These are phyloP conservation scores for Acrocalymma vagum DNA, from an alignment of 2,329 filamentous ascomycete species.

Conservation along the genomic window DNA sequence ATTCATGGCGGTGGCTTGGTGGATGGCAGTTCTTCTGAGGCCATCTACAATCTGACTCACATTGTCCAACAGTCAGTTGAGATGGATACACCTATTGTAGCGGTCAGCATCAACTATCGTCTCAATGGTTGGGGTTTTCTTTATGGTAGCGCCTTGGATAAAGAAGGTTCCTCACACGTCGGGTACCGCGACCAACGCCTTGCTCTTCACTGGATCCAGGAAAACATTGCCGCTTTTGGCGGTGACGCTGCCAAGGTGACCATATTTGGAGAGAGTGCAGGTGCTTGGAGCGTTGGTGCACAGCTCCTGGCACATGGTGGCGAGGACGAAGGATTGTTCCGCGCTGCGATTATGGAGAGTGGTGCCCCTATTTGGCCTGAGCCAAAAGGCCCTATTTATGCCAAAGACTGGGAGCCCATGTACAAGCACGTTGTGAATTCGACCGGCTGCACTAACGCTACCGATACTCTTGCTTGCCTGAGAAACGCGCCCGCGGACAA, in stretches of 20 bases:
- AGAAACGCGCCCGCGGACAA: not conserved
- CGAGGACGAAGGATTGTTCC: slow-evolving; percentile 42
- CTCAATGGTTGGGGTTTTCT: slow-evolving; percentile 37
- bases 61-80: slow-evolving; percentile 17
- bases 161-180: slow-evolving; percentile 48
- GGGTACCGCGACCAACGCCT: slow-evolving; percentile 50
- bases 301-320: slow-evolving; percentile 49
- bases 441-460: slow-evolving; percentile 5
- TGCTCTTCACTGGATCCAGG: slow-evolving; percentile 49
- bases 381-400: slow-evolving; percentile 11
- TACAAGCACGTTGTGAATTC: slow-evolving; percentile 10
- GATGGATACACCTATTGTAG: slow-evolving; percentile 21
- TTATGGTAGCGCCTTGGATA: slow-evolving; percentile 27
- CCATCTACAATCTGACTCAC: slow-evolving; percentile 13
- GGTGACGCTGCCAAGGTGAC: slow-evolving; percentile 48
- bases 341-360: slow-evolving; percentile 43
- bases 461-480: slow-evolving; percentile 8
- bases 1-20: slow-evolving; percentile 50
- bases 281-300: slow-evolving; percentile 49
- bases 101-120: slow-evolving; percentile 33
- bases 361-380: slow-evolving; percentile 28
- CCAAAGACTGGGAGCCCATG: not conserved
- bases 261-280: slow-evolving; percentile 50
- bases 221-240: slow-evolving; percentile 47
- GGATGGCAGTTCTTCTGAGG: slow-evolving; percentile 25